These are phyloP conservation scores for Chiua virens DNA, from an alignment of 768 basidiomycete genomes.

Conservation along the genomic window DNA sequence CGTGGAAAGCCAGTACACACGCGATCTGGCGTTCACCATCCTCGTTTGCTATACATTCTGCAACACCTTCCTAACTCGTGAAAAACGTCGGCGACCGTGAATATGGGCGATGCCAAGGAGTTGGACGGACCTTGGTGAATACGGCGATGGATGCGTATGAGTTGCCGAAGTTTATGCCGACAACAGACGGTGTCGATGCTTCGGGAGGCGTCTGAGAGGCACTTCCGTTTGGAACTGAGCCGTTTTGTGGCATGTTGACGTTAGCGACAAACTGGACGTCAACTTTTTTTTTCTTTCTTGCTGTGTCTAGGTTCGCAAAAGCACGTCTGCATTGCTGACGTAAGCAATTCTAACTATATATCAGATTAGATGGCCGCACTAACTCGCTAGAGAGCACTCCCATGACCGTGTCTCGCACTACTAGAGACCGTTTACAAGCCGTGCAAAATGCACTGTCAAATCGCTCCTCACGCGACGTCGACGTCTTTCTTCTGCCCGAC, in stretches of 20 bases:
- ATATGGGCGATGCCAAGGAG: not conserved
- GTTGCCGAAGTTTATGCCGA: slow-evolving; percentile 97
- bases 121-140: slow-evolving; percentile 75
- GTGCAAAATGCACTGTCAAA: slow-evolving; percentile 12
- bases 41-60: slow-evolving; percentile 97
- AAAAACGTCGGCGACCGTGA: not conserved
- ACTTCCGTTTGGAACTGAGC: slow-evolving; percentile 49
- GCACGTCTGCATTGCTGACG: slow-evolving; percentile 4
- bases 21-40: slow-evolving; percentile 99
- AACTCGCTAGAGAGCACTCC: too few relatives aligned
- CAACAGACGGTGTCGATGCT: slow-evolving; percentile 51
- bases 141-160: slow-evolving; percentile 94
- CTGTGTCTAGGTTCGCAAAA: too few relatives aligned
- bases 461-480: not conserved
- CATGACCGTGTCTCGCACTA: slow-evolving; percentile 4
- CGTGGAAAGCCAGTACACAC: slow-evolving; percentile 86
- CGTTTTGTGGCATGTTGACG: slow-evolving; percentile 42
- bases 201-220: slow-evolving; percentile 41
- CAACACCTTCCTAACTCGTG: slow-evolving; percentile 70
- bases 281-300: not conserved
- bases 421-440: slow-evolving; percentile 5
- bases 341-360: slow-evolving; percentile 1
- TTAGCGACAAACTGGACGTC: not conserved
- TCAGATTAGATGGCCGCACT: slow-evolving; percentile 6
- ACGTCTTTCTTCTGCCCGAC: slow-evolving; percentile 16